Evolutionary conservation across 192 early-diverging fungal genomes (phyloP).

Genomic region (Cetraspora pellucida): DNA sequence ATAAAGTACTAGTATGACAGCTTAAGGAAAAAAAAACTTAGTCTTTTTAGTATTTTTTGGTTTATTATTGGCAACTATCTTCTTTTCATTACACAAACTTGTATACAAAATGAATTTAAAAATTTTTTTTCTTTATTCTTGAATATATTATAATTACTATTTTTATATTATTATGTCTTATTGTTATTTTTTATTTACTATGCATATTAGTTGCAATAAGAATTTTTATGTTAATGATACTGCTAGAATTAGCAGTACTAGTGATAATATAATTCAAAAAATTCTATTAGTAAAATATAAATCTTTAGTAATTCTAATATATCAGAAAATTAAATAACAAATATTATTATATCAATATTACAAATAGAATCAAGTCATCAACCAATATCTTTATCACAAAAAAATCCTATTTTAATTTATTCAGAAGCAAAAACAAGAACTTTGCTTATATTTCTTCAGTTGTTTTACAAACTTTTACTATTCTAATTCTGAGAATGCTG

Average conservation of each 20-base stretch:
- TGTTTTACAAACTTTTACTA: slow-evolving; percentile 45
- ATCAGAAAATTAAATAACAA: neutral
- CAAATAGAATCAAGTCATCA: neutral
- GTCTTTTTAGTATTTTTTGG: slow-evolving; percentile 62
- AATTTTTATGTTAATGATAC: slow-evolving; percentile 55
- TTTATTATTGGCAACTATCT: slow-evolving; percentile 75
- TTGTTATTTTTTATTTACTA: slow-evolving; percentile 67
- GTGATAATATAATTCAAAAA: slow-evolving; percentile 63
- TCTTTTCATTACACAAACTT: slow-evolving; percentile 55
- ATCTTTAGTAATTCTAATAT: neutral
- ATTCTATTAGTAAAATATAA: slow-evolving; percentile 72
- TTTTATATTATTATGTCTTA: slow-evolving; percentile 59
- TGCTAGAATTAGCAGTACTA: slow-evolving; percentile 65
- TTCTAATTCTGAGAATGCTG: slow-evolving; percentile 63
- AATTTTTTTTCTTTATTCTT: slow-evolving; percentile 63
- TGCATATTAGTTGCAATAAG: slow-evolving; percentile 65
- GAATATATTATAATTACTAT: slow-evolving; percentile 70
- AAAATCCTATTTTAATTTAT: slow-evolving; percentile 8
- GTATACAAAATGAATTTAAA: slow-evolving; percentile 50
- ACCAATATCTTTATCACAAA: slow-evolving; percentile 9
- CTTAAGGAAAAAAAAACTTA: too few relatives aligned
- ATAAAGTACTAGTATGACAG: too few relatives aligned
- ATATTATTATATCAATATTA: neutral
- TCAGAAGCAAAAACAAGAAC: neutral
- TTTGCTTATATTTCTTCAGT: neutral